Evolutionary conservation across 2,329 filamentous ascomycete genomes (phyloP).

Genomic region (Fusarium pseudoanthophilum): DNA sequence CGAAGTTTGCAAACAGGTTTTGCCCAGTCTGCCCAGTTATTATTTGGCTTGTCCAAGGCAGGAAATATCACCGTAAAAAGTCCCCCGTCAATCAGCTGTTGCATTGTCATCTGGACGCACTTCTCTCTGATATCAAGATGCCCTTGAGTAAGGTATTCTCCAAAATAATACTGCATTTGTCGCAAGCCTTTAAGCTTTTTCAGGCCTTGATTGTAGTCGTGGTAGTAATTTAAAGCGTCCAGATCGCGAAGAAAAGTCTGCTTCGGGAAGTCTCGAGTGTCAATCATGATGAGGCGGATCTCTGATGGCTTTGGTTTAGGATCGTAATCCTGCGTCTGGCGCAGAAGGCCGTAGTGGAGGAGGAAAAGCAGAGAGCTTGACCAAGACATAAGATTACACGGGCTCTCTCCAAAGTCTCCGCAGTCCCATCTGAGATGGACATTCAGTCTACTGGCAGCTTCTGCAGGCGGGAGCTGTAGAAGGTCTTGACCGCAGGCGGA

Average conservation of each 20-base stretch:
- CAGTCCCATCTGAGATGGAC: background rate
- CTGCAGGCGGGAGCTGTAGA: background rate
- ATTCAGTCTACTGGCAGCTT: background rate
- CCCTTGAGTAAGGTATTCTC: background rate
- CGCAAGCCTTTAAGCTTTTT: too few relatives aligned
- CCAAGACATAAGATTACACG: background rate
- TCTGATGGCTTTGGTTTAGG: fast-evolving
- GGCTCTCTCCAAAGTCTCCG: fast-evolving
- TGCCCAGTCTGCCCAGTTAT: background rate
- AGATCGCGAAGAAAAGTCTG: background rate
- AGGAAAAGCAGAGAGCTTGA: background rate
- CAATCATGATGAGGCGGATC: background rate
- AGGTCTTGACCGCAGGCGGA: background rate
- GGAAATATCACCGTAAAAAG: background rate
- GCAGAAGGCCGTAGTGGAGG: background rate
- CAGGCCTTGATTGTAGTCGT: too few relatives aligned
- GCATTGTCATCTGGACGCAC: background rate
- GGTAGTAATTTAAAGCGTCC: background rate
- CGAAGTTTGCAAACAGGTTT: fast-evolving
- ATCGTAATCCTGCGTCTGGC: fast-evolving
- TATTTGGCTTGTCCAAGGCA: background rate
- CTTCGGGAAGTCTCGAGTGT: background rate
- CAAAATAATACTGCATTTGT: too few relatives aligned
- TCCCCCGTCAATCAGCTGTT: background rate
- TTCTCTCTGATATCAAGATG: fast-evolving